phyloP scores from a whole-genome alignment of 164 flowering plant species.

The Annona cherimola region DNA sequence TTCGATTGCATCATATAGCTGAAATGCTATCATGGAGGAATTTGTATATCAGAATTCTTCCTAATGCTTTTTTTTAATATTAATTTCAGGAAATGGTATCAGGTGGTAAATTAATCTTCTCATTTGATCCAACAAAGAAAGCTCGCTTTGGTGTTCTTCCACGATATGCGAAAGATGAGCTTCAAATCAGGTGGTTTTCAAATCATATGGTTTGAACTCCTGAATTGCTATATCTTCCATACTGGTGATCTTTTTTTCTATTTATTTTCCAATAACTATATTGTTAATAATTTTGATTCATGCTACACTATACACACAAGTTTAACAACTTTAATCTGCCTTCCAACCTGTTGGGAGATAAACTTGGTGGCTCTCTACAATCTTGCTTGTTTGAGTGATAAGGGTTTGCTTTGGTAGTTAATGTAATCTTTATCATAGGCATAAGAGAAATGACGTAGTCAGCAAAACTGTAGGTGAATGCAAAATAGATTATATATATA shows the following conservation, averaged over 20 bases:
- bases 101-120: slow-evolving; percentile 54
- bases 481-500: too few species aligned
- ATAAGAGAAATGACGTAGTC: too few species aligned
- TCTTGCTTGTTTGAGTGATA: too few species aligned
- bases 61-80: not conserved
- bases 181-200: slow-evolving; percentile 77
- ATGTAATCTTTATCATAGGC: too few species aligned
- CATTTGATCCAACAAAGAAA: slow-evolving; percentile 71
- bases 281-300: not conserved
- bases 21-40: too few species aligned
- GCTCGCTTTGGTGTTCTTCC: slow-evolving; percentile 95
- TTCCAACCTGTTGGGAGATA: too few species aligned
- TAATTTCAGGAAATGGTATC: slow-evolving; percentile 87
- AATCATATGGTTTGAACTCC: slow-evolving; percentile 96
- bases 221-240: slow-evolving; percentile 95
- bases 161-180: slow-evolving; percentile 84
- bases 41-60: not conserved
- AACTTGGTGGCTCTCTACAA: too few species aligned
- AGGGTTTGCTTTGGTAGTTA: too few species aligned
- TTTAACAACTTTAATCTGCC: too few species aligned
- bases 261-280: not conserved
- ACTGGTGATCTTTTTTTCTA: slow-evolving; percentile 47
- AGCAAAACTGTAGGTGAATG: too few species aligned
- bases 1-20: too few species aligned
- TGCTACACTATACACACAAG: too few species aligned